Evolutionary conservation across 2,329 filamentous ascomycete species (phyloP).

Genomic region (Neurospora sp.): DNA sequence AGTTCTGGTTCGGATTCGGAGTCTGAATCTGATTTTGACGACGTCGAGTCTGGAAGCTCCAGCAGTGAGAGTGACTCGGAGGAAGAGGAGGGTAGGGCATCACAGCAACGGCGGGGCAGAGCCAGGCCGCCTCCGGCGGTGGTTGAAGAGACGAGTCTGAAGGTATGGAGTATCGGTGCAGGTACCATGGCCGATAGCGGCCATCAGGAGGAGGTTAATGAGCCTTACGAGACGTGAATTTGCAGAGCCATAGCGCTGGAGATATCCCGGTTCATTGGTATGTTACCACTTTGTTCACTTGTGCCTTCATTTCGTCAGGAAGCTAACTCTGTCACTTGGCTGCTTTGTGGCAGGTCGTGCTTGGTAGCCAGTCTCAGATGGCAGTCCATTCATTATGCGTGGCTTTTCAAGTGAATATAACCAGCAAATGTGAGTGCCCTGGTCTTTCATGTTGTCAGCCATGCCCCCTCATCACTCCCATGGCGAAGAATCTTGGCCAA

Average conservation of each 20-base stretch:
- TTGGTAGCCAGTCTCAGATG: background rate
- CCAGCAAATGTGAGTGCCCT: background rate
- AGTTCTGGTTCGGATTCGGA: constrained; percentile 3
- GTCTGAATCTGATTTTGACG: background rate
- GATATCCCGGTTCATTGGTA: background rate
- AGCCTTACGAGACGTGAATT: background rate
- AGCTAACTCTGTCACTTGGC: background rate
- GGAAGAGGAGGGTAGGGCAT: background rate
- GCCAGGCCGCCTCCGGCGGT: constrained; percentile 3
- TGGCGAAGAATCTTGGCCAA: background rate
- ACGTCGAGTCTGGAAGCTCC: background rate
- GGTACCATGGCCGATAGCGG: constrained; percentile 3
- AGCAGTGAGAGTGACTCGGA: background rate
- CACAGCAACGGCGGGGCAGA: background rate
- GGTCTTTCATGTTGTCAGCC: background rate
- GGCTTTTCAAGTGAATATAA: background rate
- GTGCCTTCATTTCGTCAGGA: background rate
- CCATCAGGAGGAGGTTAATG: background rate
- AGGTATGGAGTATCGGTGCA: constrained; percentile 32
- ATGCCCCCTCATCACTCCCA: background rate
- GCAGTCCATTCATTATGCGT: background rate
- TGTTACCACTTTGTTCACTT: background rate
- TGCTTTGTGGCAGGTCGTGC: background rate
- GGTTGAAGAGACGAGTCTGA: constrained; percentile 33
- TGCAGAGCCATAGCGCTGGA: background rate